Base-by-base conservation (phyloP, 1,284 basidiomycete species). In the Ceratobasidium papillatum region DNA sequence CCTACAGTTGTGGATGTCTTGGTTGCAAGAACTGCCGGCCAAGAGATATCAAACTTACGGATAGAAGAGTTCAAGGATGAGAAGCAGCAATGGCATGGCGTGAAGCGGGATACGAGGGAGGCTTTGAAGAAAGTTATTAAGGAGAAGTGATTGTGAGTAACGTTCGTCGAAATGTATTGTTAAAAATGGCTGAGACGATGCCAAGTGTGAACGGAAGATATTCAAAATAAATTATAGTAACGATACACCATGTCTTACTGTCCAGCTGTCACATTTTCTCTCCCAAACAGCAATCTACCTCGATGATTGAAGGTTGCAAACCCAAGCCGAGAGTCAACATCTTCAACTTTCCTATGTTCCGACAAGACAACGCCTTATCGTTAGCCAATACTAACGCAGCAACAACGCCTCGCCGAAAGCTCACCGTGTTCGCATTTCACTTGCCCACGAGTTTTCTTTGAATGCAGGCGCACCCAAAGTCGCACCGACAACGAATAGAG, bases 371-470 rank as follows among this genome's bases (percentile, higher is more conserved):
- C n/a, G 51, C 43, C 17, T 4, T 8, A 49, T 47, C 4, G 8
- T 63, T n/a, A 34, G 58, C 51, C 27, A 22, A 30, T n/a, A n/a
- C n/a, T n/a, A n/a, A n/a, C n/a, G n/a, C 22, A 8, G 51, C 8
- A 52, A 27, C 51, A 52, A 8, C 2, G 51, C 51, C 51, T 27
- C 27, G 51, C 51, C 14, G 19, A 41, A 34, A 19, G 74, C 81
- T 47, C 78, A 94, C 94, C 90, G 86, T 81, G 88, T 90, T 79
- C 87, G 88, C 93, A 95, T 94, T 82, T 95, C 94, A 79, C 91
- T 93, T n/a, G 93, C 88, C 94, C 93, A 95, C 41, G 91, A 91
- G 76, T 94, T 91, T 79, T 94, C 91, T 78, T 90, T 92, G 52
- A 94, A 82, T 41, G 86, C 82, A 2, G 91, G 87, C n/a, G 91